A percentile compares a stretch with the other conserved stretches of the same genome.
These are phyloP conservation scores for Rhizopus arrhizus DNA, from an alignment of 371 early-diverging fungal species.

Conservation along the genomic window DNA sequence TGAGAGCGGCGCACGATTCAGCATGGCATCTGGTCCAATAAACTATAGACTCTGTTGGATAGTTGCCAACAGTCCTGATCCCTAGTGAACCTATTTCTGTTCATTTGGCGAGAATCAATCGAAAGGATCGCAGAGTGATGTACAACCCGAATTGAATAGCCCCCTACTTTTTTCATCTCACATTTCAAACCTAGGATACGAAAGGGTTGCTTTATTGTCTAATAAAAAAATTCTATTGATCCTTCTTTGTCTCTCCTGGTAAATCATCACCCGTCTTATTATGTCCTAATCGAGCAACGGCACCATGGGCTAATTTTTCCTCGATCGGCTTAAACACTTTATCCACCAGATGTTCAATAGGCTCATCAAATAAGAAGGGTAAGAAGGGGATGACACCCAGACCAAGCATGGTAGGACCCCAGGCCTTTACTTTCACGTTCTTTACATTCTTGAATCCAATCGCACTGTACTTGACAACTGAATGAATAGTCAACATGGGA, in stretches of 20 bases:
- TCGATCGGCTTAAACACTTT: constrained; percentile 61
- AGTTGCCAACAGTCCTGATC: no score
- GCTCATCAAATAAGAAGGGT: constrained; percentile 76
- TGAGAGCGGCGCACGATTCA: no score
- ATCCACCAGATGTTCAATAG: constrained; percentile 70
- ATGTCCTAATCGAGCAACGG: constrained; percentile 30
- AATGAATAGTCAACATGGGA: constrained; percentile 76
- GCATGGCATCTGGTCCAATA: no score
- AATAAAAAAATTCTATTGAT: constrained; percentile 2
- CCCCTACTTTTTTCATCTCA: no score
- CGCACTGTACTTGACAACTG: constrained; percentile 70
- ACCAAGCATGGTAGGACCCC: constrained; percentile 73
- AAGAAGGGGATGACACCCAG: constrained; percentile 71
- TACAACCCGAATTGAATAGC: no score
- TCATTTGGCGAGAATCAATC: no score
- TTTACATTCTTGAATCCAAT: constrained; percentile 60
- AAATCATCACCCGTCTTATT: constrained; percentile 32
- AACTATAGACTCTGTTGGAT: no score
- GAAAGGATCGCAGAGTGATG: no score
- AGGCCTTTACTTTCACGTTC: constrained; percentile 52
- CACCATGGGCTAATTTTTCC: constrained; percentile 17
- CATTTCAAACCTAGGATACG: no score
- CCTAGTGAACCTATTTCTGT: no score
- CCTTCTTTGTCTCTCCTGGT: constrained; percentile 15
- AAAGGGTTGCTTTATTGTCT: no score